Evolutionary conservation across 1,139 yeast genomes (phyloP).

Genomic region (Sugiyamaella sp.): DNA sequence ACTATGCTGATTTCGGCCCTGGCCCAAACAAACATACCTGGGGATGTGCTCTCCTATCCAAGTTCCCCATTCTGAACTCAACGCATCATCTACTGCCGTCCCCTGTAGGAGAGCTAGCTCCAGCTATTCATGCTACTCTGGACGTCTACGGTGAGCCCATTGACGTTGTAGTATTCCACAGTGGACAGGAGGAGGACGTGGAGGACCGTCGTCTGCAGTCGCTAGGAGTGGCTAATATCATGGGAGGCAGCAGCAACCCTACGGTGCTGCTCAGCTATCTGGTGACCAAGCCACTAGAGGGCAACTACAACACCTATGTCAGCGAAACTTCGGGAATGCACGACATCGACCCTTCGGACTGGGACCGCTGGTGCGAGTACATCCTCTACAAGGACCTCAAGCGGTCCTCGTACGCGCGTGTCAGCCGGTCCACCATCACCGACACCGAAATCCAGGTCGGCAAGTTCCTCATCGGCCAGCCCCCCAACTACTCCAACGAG

Average conservation of each 20-base stretch:
- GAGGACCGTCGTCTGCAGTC: conserved; percentile 92
- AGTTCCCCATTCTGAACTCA: conserved; percentile 89
- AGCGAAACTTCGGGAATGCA: conserved; percentile 83
- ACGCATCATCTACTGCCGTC: conserved; percentile 91
- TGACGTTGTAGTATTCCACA: conserved; percentile 95
- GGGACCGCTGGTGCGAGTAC: conserved; percentile 99
- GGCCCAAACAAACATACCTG: conserved; percentile 98
- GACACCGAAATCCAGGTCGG: conserved; percentile 97
- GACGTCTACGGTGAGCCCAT: conserved; percentile 84
- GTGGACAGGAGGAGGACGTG: conserved; percentile 96
- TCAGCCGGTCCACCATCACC: conserved; percentile 89
- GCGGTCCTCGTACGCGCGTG: conserved; percentile 92
- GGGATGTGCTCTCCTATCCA: conserved; percentile 93
- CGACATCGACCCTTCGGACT: conserved; percentile 90
- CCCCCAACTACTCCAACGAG: conserved; percentile 55
- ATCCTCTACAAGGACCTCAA: conserved; percentile 83
- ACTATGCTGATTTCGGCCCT: conserved; percentile 96
- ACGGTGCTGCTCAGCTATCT: conserved; percentile 81
- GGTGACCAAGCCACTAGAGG: conserved; percentile 83
- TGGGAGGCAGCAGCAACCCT: conserved; percentile 80
- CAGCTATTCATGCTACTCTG: conserved; percentile 94
- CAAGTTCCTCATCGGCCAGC: conserved; percentile 67
- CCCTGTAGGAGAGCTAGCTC: conserved; percentile 97
- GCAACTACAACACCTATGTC: conserved; percentile 90
- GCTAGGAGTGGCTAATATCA: conserved; percentile 69